Percentiles rank a stretch among this genome's conserved stretches.
Evolutionary conservation across 257 asterid species (phyloP).

Genomic region (Thymus mandschuricus): DNA sequence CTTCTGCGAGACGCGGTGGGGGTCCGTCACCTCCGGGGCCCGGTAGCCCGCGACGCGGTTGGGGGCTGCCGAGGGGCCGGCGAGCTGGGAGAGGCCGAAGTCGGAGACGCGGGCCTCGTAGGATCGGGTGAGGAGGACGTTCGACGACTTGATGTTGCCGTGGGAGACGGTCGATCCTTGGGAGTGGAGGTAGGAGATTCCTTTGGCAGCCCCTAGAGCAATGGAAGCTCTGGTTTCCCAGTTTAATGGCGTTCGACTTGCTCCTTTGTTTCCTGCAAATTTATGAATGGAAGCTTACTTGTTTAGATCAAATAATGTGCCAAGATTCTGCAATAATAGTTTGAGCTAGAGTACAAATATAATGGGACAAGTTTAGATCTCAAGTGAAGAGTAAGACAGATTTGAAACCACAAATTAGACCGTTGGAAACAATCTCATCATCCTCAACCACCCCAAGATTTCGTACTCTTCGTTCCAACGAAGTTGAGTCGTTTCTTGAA

Average conservation of each 20-base stretch:
- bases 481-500: too few species aligned
- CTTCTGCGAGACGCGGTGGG: constrained; percentile 55
- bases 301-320: background rate
- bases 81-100: constrained; percentile 61
- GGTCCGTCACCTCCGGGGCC: constrained; percentile 68
- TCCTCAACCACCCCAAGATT: constrained; percentile 12
- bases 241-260: constrained; percentile 58
- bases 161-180: constrained; percentile 54
- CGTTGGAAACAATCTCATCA: constrained; percentile 19
- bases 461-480: too few species aligned
- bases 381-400: constrained; percentile 26
- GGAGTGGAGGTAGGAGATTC: constrained; percentile 58
- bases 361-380: constrained; percentile 9
- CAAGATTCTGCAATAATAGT: constrained; percentile 4
- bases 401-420: constrained; percentile 17
- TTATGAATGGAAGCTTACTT: background rate
- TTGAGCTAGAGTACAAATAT: constrained; percentile 16
- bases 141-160: constrained; percentile 68
- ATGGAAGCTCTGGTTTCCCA: constrained; percentile 66
- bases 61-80: constrained; percentile 50
- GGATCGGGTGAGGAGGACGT: constrained; percentile 59
- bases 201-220: constrained; percentile 63
- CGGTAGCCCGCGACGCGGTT: constrained; percentile 59
- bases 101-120: constrained; percentile 62
- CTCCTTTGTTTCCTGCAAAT: constrained; percentile 60